Evolutionary conservation across 257 asterid genomes (phyloP), one percentile per base, ranked within the genome.

Genomic region (Jacaranda copaia): DNA sequence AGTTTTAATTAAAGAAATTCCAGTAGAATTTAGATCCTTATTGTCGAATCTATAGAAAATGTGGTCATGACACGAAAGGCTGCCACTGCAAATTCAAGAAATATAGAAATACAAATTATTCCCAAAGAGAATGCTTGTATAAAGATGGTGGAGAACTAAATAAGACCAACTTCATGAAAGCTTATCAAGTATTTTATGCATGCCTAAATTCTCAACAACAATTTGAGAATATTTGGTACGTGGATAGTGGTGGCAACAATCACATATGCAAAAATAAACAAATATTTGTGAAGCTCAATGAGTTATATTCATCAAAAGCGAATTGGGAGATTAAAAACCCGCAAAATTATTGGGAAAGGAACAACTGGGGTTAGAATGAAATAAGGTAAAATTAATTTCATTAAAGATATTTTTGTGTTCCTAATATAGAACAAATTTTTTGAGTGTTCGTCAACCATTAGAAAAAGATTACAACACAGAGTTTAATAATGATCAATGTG

Each of bases 361-460:
- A 6, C 66, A 1, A 51, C 38, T 9, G 4, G 4, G 0, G 73
- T 64, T 6, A 42, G 61, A 15, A 48, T 39, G 3, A 58, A 18
- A 15, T 16, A 19, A 42, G 58, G 69, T 6, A 48, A 6, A 2
- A 39, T 6, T 0, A 75, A 64, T 14, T 8, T 16, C 11, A 52
- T 75, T 45, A 11, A 9, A 0, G 73, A 64, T 52, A 66, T 75
- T 1, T 62, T 39, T 75, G 64, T 36, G 35, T 75, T 0, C 43
- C 55, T 25, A 38, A 46, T 4, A 14, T 73, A 5, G 14, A 61
- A 4, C 61, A 60, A 60, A 73, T n/a, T 16, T 60, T 0, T 14
- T 60, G 5, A 73, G 78, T 15, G 61, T 61, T 6, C 68, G 70
- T 5, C 70, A 71, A 14, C 20, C 20, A 5, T 32, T 72, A 1